Conservation (phyloP, 148 eudicot species). For the Polygonum maritimum region DNA sequence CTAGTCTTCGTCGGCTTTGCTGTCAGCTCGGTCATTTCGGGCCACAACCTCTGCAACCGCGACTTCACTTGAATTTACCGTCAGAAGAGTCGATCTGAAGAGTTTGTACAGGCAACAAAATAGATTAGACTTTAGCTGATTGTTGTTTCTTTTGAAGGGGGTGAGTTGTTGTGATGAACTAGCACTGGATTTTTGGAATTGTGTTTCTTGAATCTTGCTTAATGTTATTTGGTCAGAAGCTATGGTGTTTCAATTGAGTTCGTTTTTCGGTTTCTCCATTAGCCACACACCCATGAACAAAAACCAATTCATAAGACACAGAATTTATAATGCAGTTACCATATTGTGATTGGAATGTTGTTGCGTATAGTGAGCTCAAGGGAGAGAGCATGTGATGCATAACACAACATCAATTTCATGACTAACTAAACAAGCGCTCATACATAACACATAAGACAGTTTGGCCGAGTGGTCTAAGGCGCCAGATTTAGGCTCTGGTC, state of each 20-base stretch:
- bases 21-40: constrained; percentile 73
- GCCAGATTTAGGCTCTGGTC: constrained; percentile 59
- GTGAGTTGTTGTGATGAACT: neutral
- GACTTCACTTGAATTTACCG: constrained; percentile 26
- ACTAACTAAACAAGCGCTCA: no score
- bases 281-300: no score
- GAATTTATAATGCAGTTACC: no score
- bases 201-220: neutral
- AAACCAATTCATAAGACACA: no score
- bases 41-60: constrained; percentile 66
- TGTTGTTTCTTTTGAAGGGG: neutral
- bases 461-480: constrained; percentile 61
- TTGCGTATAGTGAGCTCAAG: no score
- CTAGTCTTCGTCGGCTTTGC: constrained; percentile 78
- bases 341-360: no score
- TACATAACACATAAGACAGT: constrained; percentile 17
- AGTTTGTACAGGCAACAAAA: neutral
- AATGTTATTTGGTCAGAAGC: neutral
- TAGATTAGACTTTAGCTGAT: neutral
- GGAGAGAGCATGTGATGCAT: no score
- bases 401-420: no score
- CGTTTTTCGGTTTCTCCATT: no score
- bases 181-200: neutral
- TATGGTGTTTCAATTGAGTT: neutral
- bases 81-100: neutral